These are phyloP conservation scores for Suillus luteus DNA, from an alignment of 768 basidiomycete genomes.

Conservation along the genomic window DNA sequence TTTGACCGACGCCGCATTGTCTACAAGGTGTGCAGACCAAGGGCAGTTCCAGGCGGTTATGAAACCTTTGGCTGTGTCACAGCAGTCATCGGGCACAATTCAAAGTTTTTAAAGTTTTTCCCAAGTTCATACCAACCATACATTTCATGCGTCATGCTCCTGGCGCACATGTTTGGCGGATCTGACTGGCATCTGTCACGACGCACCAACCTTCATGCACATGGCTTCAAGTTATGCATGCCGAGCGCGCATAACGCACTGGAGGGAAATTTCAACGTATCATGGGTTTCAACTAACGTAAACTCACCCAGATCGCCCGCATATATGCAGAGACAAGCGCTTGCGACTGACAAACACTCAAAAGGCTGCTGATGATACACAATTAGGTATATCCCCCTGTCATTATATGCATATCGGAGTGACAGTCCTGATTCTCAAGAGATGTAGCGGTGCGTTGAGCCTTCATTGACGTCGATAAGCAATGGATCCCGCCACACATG, in stretches of 20 bases:
- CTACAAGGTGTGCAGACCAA: background rate
- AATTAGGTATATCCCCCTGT: background rate
- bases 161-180: background rate
- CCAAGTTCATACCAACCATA: background rate
- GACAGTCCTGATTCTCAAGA: background rate
- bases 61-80: too few relatives aligned
- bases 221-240: background rate
- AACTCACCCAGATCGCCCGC: constrained; percentile 1
- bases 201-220: background rate
- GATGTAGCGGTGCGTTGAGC: background rate
- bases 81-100: background rate
- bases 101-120: background rate
- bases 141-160: background rate
- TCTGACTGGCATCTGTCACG: background rate
- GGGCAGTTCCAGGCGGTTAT: background rate
- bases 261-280: background rate
- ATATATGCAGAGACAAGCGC: too few relatives aligned
- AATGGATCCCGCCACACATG: background rate
- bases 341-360: background rate
- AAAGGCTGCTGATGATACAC: background rate
- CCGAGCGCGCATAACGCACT: background rate
- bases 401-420: background rate
- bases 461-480: background rate
- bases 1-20: background rate
- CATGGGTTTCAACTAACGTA: background rate